A percentile compares a stretch with the other conserved stretches of the same genome.
Conservation (phyloP, 2,329 filamentous ascomycete genomes). For the Fusarium sp. region DNA sequence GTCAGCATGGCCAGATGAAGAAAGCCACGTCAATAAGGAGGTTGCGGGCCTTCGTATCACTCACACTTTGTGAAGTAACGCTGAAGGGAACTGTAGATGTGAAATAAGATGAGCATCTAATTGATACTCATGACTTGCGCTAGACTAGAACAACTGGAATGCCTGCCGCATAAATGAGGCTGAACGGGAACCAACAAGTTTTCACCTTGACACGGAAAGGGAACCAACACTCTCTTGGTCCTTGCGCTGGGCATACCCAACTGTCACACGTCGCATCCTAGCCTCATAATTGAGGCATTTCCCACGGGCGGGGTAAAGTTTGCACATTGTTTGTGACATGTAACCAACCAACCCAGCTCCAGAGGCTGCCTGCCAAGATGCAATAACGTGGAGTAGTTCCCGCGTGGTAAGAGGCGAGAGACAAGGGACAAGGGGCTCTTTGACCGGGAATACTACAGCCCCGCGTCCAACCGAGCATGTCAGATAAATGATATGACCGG, state of each 20-base stretch:
- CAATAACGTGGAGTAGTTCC: constrained; percentile 1
- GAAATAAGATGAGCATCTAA: neutral
- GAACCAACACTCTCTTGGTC: neutral
- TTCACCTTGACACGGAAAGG: neutral
- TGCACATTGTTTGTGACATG: neutral
- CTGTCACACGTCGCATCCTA: neutral
- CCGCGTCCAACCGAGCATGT: neutral
- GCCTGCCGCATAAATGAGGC: neutral
- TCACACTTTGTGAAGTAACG: neutral
- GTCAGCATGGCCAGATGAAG: neutral
- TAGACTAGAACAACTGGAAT: neutral
- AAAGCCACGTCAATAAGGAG: neutral
- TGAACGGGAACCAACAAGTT: neutral
- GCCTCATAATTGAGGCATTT: neutral
- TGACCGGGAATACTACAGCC: neutral
- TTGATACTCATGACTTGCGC: neutral
- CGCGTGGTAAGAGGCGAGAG: neutral
- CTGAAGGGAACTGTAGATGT: neutral
- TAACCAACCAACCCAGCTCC: neutral
- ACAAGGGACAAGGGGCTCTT: neutral
- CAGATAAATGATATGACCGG: neutral
- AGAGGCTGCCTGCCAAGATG: neutral
- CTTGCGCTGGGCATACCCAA: neutral
- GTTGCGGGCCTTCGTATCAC: neutral
- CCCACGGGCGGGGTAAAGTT: neutral